Conservation (phyloP, 148 eudicot species). For the Fallopia convolvulus region DNA sequence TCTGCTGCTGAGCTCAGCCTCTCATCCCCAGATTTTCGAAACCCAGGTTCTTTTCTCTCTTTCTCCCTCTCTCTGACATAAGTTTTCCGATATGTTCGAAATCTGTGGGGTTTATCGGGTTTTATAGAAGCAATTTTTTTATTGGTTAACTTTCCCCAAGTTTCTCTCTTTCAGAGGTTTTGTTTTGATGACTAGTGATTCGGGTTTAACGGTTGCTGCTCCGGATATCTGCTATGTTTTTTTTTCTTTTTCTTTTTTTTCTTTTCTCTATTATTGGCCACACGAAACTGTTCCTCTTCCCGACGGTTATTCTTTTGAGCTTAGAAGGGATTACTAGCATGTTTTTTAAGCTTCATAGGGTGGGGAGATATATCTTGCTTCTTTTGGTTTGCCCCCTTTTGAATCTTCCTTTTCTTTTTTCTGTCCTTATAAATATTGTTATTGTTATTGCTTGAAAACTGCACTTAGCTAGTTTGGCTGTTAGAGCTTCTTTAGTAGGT, state of each 20-base stretch:
- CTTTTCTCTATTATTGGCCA: neutral
- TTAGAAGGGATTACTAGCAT: neutral
- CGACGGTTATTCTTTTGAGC: neutral
- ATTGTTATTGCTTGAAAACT: neutral
- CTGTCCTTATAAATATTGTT: neutral
- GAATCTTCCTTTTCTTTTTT: neutral
- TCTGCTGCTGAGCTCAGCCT: neutral
- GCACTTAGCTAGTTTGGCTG: constrained; percentile 1
- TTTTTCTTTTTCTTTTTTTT: neutral
- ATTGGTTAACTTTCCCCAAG: neutral
- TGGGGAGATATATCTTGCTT: neutral
- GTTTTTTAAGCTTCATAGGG: neutral
- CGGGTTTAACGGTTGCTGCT: neutral
- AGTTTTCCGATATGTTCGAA: neutral
- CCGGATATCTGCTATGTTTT: no score
- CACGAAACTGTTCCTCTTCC: neutral
- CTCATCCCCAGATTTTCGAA: neutral
- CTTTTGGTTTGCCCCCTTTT: neutral
- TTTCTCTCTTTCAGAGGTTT: neutral
- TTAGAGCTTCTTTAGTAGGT: constrained; percentile 3
- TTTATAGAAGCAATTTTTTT: neutral
- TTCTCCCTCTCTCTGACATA: neutral
- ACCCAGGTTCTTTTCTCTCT: neutral
- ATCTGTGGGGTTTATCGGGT: neutral
- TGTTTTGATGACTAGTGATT: neutral